These are phyloP conservation scores for Sordariomycetes sp. DNA, from an alignment of 2,329 filamentous ascomycete species.

Conservation along the genomic window DNA sequence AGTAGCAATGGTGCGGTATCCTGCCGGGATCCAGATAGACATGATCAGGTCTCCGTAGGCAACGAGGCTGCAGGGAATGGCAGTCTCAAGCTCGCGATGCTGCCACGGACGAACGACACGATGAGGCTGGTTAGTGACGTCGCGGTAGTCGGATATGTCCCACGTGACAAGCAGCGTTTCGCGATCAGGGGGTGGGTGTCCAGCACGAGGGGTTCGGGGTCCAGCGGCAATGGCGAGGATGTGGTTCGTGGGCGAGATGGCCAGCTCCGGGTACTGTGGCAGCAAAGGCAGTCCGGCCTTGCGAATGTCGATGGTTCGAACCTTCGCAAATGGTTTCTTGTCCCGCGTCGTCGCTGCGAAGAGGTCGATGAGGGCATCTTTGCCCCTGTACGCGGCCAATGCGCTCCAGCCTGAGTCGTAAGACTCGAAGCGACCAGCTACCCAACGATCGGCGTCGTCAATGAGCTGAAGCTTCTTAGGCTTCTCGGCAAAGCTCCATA, in stretches of 20 bases:
- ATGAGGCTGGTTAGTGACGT: conserved; percentile 20
- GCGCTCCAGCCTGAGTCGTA: conserved; percentile 22
- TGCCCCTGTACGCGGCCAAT: conserved; percentile 24
- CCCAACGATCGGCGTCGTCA: conserved; percentile 26
- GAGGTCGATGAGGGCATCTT: conserved; percentile 21
- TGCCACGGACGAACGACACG: conserved; percentile 25
- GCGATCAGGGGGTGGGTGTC: conserved; percentile 24
- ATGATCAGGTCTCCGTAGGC: conserved; percentile 27
- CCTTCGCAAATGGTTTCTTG: conserved; percentile 27
- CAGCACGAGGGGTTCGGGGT: conserved; percentile 25
- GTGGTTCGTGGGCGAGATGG: conserved; percentile 27
- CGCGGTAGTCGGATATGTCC: conserved; percentile 20
- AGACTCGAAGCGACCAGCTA: conserved; percentile 22
- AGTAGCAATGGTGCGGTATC: conserved; percentile 20
- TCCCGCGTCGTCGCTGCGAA: conserved; percentile 16
- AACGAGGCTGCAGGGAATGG: conserved; percentile 23
- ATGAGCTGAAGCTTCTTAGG: conserved; percentile 26
- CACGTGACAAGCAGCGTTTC: conserved; percentile 28
- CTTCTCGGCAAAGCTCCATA: conserved; percentile 28
- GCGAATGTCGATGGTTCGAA: conserved; percentile 22
- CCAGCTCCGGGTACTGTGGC: conserved; percentile 28
- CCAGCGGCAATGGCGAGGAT: conserved; percentile 27
- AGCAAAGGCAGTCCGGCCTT: conserved; percentile 24
- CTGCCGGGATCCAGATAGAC: conserved; percentile 30
- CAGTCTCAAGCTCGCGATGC: conserved; percentile 27